These are phyloP conservation scores for Pelargonium exstipulatum DNA, from an alignment of 441 rosid species.

Conservation along the genomic window DNA sequence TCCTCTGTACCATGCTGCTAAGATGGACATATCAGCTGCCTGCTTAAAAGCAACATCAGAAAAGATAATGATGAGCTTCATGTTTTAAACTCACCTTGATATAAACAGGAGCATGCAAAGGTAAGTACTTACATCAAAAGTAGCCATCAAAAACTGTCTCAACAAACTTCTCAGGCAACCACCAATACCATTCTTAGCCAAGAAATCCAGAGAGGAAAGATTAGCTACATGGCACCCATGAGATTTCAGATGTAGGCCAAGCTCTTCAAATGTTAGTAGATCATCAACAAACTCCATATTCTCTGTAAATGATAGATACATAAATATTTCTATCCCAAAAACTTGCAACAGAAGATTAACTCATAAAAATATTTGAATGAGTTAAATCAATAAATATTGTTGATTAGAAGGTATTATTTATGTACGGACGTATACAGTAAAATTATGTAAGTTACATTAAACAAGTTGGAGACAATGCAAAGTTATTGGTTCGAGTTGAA, in stretches of 20 bases:
- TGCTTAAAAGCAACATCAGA: conserved; percentile 30
- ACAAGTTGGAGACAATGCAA: no score
- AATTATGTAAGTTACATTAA: neutral
- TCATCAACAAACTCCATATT: conserved; percentile 95
- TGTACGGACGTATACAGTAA: neutral
- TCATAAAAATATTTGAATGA: neutral
- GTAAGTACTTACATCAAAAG: conserved; percentile 59
- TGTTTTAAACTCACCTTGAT: conserved; percentile 6
- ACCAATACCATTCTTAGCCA: conserved; percentile 61
- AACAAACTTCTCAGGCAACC: conserved; percentile 75
- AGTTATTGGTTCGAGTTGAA: no score
- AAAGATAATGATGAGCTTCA: conserved; percentile 12
- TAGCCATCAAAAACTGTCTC: conserved; percentile 58
- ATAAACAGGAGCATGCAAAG: conserved; percentile 7
- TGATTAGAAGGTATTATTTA: neutral
- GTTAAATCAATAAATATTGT: neutral
- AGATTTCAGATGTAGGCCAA: conserved; percentile 59
- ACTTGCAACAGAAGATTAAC: neutral
- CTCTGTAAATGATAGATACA: conserved; percentile 42
- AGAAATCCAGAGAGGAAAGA: conserved; percentile 78
- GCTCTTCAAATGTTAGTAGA: conserved; percentile 67
- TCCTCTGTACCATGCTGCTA: conserved; percentile 81
- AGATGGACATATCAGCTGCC: conserved; percentile 70
- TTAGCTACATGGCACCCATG: conserved; percentile 79
- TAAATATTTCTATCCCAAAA: neutral